phyloP scores from a whole-genome alignment of 495 filamentous ascomycete genomes.

The Penicillium bovifimosum region DNA sequence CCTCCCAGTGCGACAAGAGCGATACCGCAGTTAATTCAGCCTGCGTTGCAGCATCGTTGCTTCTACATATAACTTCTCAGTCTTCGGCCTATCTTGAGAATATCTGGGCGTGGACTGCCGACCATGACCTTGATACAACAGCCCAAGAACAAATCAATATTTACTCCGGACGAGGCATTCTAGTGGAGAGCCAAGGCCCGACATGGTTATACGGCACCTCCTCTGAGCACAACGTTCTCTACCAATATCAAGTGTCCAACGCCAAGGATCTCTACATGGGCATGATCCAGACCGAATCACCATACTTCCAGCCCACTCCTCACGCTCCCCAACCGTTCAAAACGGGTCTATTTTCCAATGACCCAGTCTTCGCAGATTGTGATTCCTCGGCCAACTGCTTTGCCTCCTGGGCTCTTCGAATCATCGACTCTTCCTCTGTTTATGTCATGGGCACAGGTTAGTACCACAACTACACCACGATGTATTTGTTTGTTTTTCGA shows the following conservation, averaged over 20 bases:
- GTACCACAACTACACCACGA: too few relatives aligned
- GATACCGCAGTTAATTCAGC: slow-evolving; percentile 38
- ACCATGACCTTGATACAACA: slow-evolving; percentile 61
- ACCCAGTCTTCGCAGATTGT: slow-evolving; percentile 31
- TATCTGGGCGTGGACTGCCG: slow-evolving; percentile 57
- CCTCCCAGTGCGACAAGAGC: slow-evolving; percentile 55
- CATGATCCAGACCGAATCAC: slow-evolving; percentile 76
- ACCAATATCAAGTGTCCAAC: slow-evolving; percentile 68
- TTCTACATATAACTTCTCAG: slow-evolving; percentile 51
- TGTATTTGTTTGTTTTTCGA: too few relatives aligned
- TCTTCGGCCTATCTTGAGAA: slow-evolving; percentile 55
- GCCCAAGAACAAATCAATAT: slow-evolving; percentile 53
- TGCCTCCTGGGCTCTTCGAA: neutral
- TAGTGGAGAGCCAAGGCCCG: slow-evolving; percentile 46
- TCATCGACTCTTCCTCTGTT: neutral
- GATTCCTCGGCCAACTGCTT: neutral
- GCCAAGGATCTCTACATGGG: slow-evolving; percentile 63
- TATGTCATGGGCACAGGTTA: neutral
- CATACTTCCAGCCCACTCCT: slow-evolving; percentile 59
- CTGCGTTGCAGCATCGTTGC: slow-evolving; percentile 56
- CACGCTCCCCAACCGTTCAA: slow-evolving; percentile 50
- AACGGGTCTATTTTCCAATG: slow-evolving; percentile 37
- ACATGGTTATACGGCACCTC: slow-evolving; percentile 64
- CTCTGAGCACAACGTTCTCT: slow-evolving; percentile 64
- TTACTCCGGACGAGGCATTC: slow-evolving; percentile 56